Percentiles rank a stretch among this genome's conserved stretches.
phyloP scores from a whole-genome alignment of 2,329 filamentous ascomycete genomes.

The Lasiodiplodia citricola region DNA sequence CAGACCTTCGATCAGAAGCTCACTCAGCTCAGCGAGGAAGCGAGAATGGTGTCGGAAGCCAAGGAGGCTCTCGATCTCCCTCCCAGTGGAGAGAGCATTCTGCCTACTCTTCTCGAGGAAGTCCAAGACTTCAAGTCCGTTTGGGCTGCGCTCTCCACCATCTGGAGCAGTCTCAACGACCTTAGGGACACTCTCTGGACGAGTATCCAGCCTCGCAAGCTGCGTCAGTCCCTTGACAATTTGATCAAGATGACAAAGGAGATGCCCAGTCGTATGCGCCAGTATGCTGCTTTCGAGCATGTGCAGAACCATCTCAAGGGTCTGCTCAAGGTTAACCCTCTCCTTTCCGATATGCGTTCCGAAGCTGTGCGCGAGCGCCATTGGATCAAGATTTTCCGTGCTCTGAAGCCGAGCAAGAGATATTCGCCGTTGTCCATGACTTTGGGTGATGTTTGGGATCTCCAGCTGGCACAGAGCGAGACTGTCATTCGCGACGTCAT shows the following conservation, averaged over 20 bases:
- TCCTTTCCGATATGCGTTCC: slow-evolving; percentile 90
- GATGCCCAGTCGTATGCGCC: slow-evolving; percentile 98
- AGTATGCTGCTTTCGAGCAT: slow-evolving; percentile 99
- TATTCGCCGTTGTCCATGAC: slow-evolving; percentile 95
- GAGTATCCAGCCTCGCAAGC: slow-evolving; percentile 91
- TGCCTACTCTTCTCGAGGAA: slow-evolving; percentile 88
- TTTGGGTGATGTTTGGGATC: slow-evolving; percentile 97
- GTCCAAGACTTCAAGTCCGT: slow-evolving; percentile 99
- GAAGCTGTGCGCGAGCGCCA: slow-evolving; percentile 96
- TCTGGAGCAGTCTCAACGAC: slow-evolving; percentile 96
- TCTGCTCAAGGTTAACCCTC: slow-evolving; percentile 86
- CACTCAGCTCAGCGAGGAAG: slow-evolving; percentile 82
- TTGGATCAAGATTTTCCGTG: slow-evolving; percentile 98
- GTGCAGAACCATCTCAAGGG: slow-evolving; percentile 90
- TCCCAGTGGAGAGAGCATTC: slow-evolving; percentile 76
- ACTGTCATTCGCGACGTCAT: slow-evolving; percentile 90
- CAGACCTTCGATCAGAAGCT: slow-evolving; percentile 83
- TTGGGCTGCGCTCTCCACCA: slow-evolving; percentile 92
- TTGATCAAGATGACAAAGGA: slow-evolving; percentile 98
- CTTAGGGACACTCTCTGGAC: slow-evolving; percentile 93
- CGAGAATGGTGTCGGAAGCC: slow-evolving; percentile 91
- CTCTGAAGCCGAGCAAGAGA: slow-evolving; percentile 86
- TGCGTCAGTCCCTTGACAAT: slow-evolving; percentile 85
- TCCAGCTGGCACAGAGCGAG: slow-evolving; percentile 88
- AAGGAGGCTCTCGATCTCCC: slow-evolving; percentile 96